phyloP scores from a whole-genome alignment of 2,329 filamentous ascomycete species.

The Davidsoniella virescens region DNA sequence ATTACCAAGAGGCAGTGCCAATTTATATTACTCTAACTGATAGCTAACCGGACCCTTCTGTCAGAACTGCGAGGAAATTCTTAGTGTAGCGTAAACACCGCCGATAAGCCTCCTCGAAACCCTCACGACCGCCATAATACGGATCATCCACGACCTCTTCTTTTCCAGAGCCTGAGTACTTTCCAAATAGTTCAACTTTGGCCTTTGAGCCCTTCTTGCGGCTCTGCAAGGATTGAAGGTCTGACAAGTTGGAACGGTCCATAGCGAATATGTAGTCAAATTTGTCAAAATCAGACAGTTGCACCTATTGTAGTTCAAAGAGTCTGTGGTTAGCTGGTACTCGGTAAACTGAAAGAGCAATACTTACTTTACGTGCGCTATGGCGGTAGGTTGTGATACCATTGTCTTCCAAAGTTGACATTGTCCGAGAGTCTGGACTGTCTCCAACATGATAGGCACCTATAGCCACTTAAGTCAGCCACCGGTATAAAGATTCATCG shows the following conservation, averaged over 20 bases:
- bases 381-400: conserved; percentile 66
- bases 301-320: neutral
- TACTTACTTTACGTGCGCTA: conserved; percentile 45
- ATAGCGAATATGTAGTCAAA: conserved; percentile 95
- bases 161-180: conserved; percentile 50
- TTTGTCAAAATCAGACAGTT: conserved; percentile 51
- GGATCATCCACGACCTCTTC: conserved; percentile 70
- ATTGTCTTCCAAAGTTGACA: conserved; percentile 58
- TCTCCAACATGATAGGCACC: conserved; percentile 71
- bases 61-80: conserved; percentile 52
- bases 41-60: conserved; percentile 8
- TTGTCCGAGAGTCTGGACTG: conserved; percentile 59
- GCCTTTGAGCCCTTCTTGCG: conserved; percentile 42
- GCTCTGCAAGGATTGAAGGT: conserved; percentile 46
- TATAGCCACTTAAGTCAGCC: conserved; percentile 16
- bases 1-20: too few relatives aligned
- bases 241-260: conserved; percentile 66
- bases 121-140: conserved; percentile 75
- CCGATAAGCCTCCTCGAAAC: conserved; percentile 75
- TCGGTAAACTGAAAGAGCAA: conserved; percentile 25
- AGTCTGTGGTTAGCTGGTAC: neutral
- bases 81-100: conserved; percentile 63
- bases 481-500: too few relatives aligned
- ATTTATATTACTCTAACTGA: too few relatives aligned
- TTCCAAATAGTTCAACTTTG: conserved; percentile 69